Conservation (phyloP, 139 green algal species). For the Volvox africanus region DNA sequence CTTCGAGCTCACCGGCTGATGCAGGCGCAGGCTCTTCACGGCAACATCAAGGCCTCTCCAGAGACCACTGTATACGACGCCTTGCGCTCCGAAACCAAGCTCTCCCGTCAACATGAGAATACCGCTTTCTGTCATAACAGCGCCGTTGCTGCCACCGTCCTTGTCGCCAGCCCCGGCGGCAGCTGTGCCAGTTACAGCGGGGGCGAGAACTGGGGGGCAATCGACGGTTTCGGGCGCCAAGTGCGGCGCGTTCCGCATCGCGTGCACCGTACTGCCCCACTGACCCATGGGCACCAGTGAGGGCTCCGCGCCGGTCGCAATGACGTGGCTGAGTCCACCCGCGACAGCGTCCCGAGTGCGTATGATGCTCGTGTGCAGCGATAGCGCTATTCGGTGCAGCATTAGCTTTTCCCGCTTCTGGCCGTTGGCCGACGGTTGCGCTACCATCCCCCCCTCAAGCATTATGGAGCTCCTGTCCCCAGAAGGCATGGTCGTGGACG, state of each 20-base stretch:
- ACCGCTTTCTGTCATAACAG: background rate
- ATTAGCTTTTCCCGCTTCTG: background rate
- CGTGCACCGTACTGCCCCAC: background rate
- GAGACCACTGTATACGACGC: slow-evolving; percentile 1
- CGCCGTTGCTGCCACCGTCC: background rate
- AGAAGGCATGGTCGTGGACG: too few species aligned
- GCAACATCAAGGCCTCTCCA: background rate
- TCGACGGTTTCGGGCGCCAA: too few species aligned
- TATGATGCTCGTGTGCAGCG: background rate
- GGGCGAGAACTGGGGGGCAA: too few species aligned
- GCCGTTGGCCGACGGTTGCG: background rate
- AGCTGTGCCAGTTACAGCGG: too few species aligned
- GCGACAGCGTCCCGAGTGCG: background rate
- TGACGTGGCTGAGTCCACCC: background rate
- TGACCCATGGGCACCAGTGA: background rate
- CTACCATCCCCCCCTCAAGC: background rate
- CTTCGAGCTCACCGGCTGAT: background rate
- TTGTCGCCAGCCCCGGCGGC: background rate
- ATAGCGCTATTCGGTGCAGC: background rate
- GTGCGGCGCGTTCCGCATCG: background rate
- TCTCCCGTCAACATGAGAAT: slow-evolving; percentile 2
- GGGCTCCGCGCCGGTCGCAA: background rate
- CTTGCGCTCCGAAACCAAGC: background rate
- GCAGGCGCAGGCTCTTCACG: slow-evolving; percentile 23
- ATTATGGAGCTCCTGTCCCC: too few species aligned